A percentile compares a stretch with the other conserved stretches of the same genome.
These are phyloP conservation scores for Gymnopilus dilepis DNA, from an alignment of 768 basidiomycete species.

Conservation along the genomic window DNA sequence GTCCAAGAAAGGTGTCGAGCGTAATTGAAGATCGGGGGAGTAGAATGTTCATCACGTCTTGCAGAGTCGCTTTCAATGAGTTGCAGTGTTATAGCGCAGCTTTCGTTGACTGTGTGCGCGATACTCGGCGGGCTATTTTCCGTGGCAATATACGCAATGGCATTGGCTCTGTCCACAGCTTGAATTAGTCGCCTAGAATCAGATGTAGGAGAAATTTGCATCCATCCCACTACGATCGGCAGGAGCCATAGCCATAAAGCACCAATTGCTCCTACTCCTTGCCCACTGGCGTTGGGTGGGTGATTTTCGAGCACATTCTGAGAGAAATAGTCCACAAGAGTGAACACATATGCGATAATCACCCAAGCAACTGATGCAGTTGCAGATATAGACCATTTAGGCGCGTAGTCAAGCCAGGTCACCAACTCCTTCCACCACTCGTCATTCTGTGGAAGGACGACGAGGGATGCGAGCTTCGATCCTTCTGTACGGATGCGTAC, in stretches of 20 bases:
- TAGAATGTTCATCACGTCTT: slow-evolving; percentile 21
- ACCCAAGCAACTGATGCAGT: slow-evolving; percentile 49
- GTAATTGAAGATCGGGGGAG: slow-evolving; percentile 30
- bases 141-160: slow-evolving; percentile 27
- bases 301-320: slow-evolving; percentile 13
- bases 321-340: slow-evolving; percentile 40
- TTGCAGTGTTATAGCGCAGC: neutral
- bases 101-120: neutral
- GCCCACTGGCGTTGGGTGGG: slow-evolving; percentile 37
- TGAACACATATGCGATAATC: slow-evolving; percentile 46
- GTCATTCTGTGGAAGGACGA: slow-evolving; percentile 48
- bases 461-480: slow-evolving; percentile 42
- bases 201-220: slow-evolving; percentile 45
- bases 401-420: slow-evolving; percentile 38
- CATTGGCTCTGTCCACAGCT: slow-evolving; percentile 36
- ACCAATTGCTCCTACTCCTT: slow-evolving; percentile 36
- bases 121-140: neutral
- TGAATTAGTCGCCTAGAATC: slow-evolving; percentile 35
- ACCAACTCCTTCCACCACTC: slow-evolving; percentile 44
- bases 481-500: slow-evolving; percentile 32
- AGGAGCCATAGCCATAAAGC: slow-evolving; percentile 52
- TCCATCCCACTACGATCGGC: slow-evolving; percentile 46
- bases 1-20: slow-evolving; percentile 28
- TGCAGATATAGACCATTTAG: slow-evolving; percentile 44
- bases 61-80: neutral